phyloP scores from a whole-genome alignment of 2,329 filamentous ascomycete species.

The Colletotrichum brevisporum region DNA sequence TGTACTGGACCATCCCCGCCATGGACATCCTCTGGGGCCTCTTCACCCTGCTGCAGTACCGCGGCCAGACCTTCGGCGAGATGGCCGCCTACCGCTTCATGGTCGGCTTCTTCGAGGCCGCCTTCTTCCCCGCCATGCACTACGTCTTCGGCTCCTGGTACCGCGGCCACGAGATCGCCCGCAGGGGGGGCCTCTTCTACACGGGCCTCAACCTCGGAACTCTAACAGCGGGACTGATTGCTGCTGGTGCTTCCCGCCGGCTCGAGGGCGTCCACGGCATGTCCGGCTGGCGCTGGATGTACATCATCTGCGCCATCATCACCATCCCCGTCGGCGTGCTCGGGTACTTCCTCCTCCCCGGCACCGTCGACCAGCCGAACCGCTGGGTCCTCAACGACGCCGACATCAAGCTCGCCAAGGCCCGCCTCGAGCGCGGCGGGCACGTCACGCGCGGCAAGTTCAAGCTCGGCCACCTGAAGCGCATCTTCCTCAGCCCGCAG shows the following conservation, averaged over 20 bases:
- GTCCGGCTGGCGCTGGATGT: slow-evolving; percentile 62
- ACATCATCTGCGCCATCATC: slow-evolving; percentile 60
- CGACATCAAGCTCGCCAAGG: slow-evolving; percentile 45
- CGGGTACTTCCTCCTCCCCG: slow-evolving; percentile 56
- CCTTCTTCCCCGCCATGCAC: slow-evolving; percentile 51
- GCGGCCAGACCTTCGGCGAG: slow-evolving; percentile 43
- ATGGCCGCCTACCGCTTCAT: slow-evolving; percentile 49
- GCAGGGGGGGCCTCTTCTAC: slow-evolving; percentile 59
- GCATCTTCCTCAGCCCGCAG: slow-evolving; percentile 56
- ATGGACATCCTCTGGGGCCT: slow-evolving; percentile 67
- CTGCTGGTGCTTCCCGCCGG: slow-evolving; percentile 59
- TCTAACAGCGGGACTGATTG: slow-evolving; percentile 61
- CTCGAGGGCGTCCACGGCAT: slow-evolving; percentile 58
- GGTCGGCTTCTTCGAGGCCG: slow-evolving; percentile 51
- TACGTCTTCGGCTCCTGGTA: slow-evolving; percentile 64
- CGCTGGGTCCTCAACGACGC: slow-evolving; percentile 47
- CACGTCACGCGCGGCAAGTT: slow-evolving; percentile 57
- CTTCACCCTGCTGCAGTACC: slow-evolving; percentile 62
- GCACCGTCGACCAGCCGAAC: slow-evolving; percentile 48
- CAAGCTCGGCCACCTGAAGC: slow-evolving; percentile 48
- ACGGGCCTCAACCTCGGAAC: slow-evolving; percentile 58
- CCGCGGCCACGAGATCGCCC: slow-evolving; percentile 56
- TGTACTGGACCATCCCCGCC: slow-evolving; percentile 47
- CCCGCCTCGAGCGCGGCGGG: slow-evolving; percentile 55
- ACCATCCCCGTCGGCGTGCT: slow-evolving; percentile 58